Evolutionary conservation across 345 rosid genomes (phyloP), one percentile per base, ranked within the genome.

Genomic region (Pistacia vera): DNA sequence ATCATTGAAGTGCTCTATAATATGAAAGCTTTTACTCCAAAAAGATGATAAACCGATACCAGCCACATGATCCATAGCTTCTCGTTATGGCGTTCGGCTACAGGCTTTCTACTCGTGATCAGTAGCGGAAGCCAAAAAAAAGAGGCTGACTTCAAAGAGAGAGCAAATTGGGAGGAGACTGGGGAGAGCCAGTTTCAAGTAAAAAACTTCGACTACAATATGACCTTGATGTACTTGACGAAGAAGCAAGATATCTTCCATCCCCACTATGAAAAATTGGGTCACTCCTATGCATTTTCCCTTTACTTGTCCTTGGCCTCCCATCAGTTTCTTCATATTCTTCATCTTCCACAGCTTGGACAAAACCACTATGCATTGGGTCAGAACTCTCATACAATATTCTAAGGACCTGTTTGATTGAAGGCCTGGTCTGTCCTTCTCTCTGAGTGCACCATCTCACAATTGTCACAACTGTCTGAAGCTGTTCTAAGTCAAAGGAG

Each of bases 381-480:
- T 95, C 99, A 38, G 87, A 92, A 80, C 96, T 92, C 81, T 95
- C 96, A 1, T 89, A 90, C 81, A 93, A 81, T 61, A 93, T 87
- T 86, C 94, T 79, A 41, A 93, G 89, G 36, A 93, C 93, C 66
- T 95, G 98, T 78, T 95, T 95, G 75, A 95, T 90, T 0, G 98
- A 92, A 81, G 98, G 97, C 84, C 99, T 86, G 48, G 88, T 88
- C 62, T 73, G 79, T 10, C 91, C 92, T 92, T 92, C 97, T 81
- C 79, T 88, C 82, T 93, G 94, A 11, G 97, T 95, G 88, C 99
- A 93, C 97, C 95, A 90, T 82, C 92, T 88, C 64, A 95, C 91
- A 55, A 90, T 85, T 2, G 85, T 83, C 78, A 85, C 86, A 20
- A 90, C 75, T 22, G 88, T 85, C 49, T 88, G 90, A 35, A 95